Evolutionary conservation across 163 green algal genomes (phyloP).

Genomic region (Coccomyxa subellipsoidea): DNA sequence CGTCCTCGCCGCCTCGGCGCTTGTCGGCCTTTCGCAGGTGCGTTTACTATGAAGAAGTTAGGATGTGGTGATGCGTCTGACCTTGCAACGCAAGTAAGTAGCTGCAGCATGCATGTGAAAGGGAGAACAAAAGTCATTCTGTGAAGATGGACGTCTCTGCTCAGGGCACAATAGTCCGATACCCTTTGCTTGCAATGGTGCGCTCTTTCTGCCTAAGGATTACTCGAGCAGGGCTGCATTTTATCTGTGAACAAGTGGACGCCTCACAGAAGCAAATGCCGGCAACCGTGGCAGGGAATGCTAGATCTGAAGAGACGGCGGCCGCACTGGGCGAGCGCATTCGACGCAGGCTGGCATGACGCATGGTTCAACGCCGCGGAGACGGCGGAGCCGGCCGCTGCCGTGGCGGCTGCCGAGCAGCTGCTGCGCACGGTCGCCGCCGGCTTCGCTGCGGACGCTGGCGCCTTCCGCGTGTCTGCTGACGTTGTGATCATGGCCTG

Average conservation of each 20-base stretch:
- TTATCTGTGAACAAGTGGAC: neutral
- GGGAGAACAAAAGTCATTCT: too few relatives aligned
- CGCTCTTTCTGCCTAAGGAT: too few relatives aligned
- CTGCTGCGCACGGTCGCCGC: neutral
- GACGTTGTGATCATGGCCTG: neutral
- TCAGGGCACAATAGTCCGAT: too few relatives aligned
- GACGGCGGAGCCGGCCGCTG: neutral
- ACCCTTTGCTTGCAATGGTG: too few relatives aligned
- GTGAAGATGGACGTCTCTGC: too few relatives aligned
- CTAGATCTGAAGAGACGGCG: neutral
- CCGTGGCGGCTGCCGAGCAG: neutral
- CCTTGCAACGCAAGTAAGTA: too few relatives aligned
- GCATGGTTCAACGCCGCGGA: neutral
- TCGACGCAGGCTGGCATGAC: neutral
- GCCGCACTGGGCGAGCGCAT: neutral
- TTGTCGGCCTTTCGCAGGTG: neutral
- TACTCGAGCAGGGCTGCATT: too few relatives aligned
- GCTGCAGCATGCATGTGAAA: too few relatives aligned
- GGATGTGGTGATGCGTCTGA: too few relatives aligned
- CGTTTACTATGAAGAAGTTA: too few relatives aligned
- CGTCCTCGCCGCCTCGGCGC: neutral
- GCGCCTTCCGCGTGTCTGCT: neutral
- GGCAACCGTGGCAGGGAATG: neutral
- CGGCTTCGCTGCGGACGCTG: neutral
- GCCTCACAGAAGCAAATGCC: neutral